Evolutionary conservation across 441 rosid species (phyloP).

Genomic region (Gossypium trilobum): DNA sequence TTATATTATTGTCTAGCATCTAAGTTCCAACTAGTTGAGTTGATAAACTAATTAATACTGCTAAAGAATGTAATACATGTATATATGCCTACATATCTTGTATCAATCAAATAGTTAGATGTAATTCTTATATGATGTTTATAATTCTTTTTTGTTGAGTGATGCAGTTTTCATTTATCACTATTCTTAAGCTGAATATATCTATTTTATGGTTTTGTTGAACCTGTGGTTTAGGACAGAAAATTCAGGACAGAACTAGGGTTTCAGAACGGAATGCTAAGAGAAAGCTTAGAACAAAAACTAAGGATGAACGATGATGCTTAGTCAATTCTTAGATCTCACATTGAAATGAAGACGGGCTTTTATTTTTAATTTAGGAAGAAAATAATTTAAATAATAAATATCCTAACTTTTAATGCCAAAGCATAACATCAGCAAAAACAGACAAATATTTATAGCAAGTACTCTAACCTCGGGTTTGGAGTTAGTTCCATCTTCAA

Average conservation of each 20-base stretch:
- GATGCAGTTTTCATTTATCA: background rate
- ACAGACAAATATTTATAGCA: background rate
- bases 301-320: background rate
- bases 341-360: background rate
- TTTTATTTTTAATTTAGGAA: background rate
- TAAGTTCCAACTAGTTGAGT: background rate
- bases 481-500: background rate
- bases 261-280: background rate
- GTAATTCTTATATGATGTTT: background rate
- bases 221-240: background rate
- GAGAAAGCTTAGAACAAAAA: background rate
- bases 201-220: background rate
- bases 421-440: background rate
- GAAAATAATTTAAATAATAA: background rate
- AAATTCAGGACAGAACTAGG: background rate
- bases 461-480: background rate
- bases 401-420: background rate
- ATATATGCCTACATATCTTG: background rate
- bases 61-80: background rate
- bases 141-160: conserved; percentile 1
- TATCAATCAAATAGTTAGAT: background rate
- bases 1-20: background rate
- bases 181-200: background rate
- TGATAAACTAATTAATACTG: background rate
- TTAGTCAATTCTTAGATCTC: background rate